Evolutionary conservation across 1,139 yeast genomes (phyloP), one percentile per base, ranked within the genome.

Genomic region (Pichia sp.): DNA sequence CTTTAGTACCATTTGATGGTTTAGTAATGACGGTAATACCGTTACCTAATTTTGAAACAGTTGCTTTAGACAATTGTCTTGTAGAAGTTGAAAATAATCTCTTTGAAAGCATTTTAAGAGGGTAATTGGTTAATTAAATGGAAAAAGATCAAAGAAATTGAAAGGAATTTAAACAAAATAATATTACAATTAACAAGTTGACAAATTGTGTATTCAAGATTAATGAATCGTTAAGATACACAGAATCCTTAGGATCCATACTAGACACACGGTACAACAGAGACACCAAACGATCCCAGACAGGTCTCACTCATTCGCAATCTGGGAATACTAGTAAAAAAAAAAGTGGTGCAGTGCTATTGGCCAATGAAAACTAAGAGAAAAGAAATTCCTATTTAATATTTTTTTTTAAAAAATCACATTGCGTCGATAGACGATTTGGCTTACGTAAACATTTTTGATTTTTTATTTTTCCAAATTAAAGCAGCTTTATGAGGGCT

Each of bases 1-100:
- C 70, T 30, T 79, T 63, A 47, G 71, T 61, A 50, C 84, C 78
- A 39, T 82, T 74, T 64, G 80, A 75, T 55, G 73, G 55, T 66
- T 82, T 86, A 44, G 87, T 72, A 50, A 87, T 87, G 55, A 84
- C 74, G 51, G 85, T 78, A 49, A 82, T 69, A 55, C 92, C 94
- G 63, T 81, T 83, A 53, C 81, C 68, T 56, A 84, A 71, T 49
- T 84, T 79, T 56, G 92, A 81, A 67, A 78, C 76, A 65, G 80
- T 74, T 55, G 87, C 77, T 63, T 73, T 74, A 50, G 77, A 65
- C 58, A 74, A 71, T 55, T 79, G 71, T 51, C 55, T 53, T 22
- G 55, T 43, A n/a, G 62, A 51, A 51, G 87, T 76, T 55, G 87
- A 70, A 55, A 74, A 69, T 55, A 73, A 66, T 66, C 82, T 78